Evolutionary conservation across 1,139 yeast genomes (phyloP), one percentile per base, ranked within the genome.

Genomic region (Pichia inconspicua): DNA sequence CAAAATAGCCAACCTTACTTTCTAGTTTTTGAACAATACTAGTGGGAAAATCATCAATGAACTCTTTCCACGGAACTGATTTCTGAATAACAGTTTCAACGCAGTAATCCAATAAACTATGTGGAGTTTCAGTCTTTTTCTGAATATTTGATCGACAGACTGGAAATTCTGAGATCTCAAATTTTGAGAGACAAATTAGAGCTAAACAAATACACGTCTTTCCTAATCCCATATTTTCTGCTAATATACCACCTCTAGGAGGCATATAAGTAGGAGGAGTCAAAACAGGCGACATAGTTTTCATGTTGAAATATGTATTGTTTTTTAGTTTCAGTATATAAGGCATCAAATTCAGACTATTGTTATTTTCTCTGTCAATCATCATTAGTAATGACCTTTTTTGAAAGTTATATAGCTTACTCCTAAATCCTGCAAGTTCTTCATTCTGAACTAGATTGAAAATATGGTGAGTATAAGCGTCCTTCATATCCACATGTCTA

Each of bases 181-280:
- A 67, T 53, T 74, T 77, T 0, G 88, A 76, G 9, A 74, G 58
- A 54, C 83, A 75, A 0, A 82, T 71, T 43, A 83, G 66, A 8
- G 84, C 79, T 19, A 83, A 62, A 55, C 87, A 81, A 5, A 83
- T 82, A 41, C 80, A 68, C 0, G 89, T 82, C 59, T 83, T 83
- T 0, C 90, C 90, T 17, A 82, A 64, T 0, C 89, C 90, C 89
- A 83, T 83, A 72, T 81, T 82, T 55, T 83, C 90, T 0, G 87
- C 87, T 12, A 83, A 64, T 2, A 83, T 80, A 0, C 89, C 90
- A 15, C 89, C 89, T 53, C 74, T 63, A 0, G 85, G 81, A 4
- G 77, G 65, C 22, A 58, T 54, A 56, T 71, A 77, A 2, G 63
- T 53, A 25, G 69, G 73, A 0, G 84, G 79, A 3, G 58, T 51